Base-by-base conservation (phyloP, 331 rosid genomes). In the Rhamnella rubrinervis region DNA sequence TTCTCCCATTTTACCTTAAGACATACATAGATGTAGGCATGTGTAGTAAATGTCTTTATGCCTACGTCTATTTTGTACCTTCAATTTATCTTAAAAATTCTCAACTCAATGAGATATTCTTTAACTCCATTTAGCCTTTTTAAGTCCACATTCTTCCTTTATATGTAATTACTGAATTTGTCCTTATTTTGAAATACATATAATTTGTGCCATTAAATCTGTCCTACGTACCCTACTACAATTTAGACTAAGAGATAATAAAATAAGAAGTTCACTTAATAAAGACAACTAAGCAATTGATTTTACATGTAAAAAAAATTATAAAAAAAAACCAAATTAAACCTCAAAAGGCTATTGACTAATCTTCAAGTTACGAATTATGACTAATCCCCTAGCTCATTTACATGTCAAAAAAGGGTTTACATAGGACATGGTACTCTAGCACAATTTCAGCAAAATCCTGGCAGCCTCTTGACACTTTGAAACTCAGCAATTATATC, bases 401-500 rank as follows among this genome's bases (percentile, higher is more conserved):
- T 16, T 52, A 52, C 23, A 52, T 17, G 11, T 5, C 23, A 52
- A 52, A 52, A 52, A 19, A 3, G 4, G 57, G 17, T 2, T 20
- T 18, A 53, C 58, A 49, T 12, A 17, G 10, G 12, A 16, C 18
- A 12, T 1, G n/a, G 8, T 18, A 16, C 20, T 52, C 19, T 52
- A 2, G 7, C 20, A 16, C 20, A n/a, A 17, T 18, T 12, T 10
- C 18, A 53, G 7, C 23, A 16, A n/a, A 80, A 91, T 38, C 67
- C 67, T 83, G 6, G 98, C 97, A 49, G 96, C 97, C 72, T 89
- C 95, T 78, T 57, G 96, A 81, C 98, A 93, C 81, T 93, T 97
- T 23, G 77, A 41, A 80, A 93, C 98, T 49, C 98, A 91, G 73
- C 39, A 70, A 73, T 93, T 93, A 84, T 91, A 93, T 72, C 98